Percentiles rank a stretch among this genome's conserved stretches.
Evolutionary conservation across 106 monocot species (phyloP).

Genomic region (Amphibolis antarctica): DNA sequence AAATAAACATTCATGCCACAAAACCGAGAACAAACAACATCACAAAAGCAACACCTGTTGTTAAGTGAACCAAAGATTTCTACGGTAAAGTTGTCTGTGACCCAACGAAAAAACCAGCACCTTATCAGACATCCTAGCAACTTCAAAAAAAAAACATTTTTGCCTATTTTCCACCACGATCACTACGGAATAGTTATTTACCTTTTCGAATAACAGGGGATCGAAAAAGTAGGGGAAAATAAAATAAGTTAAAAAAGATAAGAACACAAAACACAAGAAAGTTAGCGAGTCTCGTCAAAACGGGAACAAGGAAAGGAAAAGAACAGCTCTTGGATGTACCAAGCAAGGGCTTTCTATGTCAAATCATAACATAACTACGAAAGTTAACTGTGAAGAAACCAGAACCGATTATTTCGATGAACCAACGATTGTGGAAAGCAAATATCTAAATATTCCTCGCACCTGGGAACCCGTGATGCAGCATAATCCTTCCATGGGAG

Average conservation of each 20-base stretch:
- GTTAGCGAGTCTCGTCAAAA: not conserved
- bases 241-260: not conserved
- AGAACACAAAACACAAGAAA: not conserved
- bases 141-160: too few relatives aligned
- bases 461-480: not conserved
- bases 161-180: not conserved
- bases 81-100: too few relatives aligned
- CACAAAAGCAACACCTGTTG: too few relatives aligned
- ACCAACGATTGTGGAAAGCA: not conserved
- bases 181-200: not conserved
- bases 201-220: too few relatives aligned
- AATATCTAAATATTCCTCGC: constrained; percentile 1
- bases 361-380: not conserved
- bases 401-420: too few relatives aligned
- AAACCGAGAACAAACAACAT: too few relatives aligned
- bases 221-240: too few relatives aligned
- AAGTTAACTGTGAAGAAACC: not conserved
- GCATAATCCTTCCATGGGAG: not conserved
- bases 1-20: too few relatives aligned
- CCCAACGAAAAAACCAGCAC: too few relatives aligned
- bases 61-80: too few relatives aligned
- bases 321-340: constrained; percentile 1
- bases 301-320: not conserved
- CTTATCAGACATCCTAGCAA: too few relatives aligned
- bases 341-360: constrained; percentile 1